These are phyloP conservation scores for Mrakia blollopis DNA, from an alignment of 768 basidiomycete species.

Conservation along the genomic window DNA sequence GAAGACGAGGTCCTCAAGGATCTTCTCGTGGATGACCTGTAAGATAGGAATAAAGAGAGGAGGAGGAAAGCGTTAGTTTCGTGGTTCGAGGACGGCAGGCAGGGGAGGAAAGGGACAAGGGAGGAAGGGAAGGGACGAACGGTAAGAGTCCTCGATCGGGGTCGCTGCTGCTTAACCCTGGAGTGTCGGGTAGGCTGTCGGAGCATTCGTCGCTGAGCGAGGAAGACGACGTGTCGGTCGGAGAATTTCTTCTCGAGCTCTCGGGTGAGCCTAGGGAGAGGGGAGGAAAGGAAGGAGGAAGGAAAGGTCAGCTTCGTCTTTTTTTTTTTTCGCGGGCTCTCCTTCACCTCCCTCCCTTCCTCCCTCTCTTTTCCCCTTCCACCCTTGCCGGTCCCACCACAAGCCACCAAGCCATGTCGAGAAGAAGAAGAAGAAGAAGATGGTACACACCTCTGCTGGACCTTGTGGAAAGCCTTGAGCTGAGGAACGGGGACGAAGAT, in stretches of 20 bases:
- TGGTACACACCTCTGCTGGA: constrained; percentile 84
- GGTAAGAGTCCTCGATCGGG: constrained; percentile 93
- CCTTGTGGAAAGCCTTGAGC: constrained; percentile 96
- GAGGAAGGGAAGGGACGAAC: constrained; percentile 37
- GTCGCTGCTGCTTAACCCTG: constrained; percentile 90
- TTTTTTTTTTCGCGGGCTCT: neutral
- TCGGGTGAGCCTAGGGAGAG: constrained; percentile 71
- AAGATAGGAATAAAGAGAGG: neutral
- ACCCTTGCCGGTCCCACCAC: neutral
- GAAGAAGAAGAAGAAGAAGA: neutral
- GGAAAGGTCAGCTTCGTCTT: neutral
- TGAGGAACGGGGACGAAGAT: constrained; percentile 96
- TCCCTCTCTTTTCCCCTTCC: neutral
- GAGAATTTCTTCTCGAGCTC: constrained; percentile 99
- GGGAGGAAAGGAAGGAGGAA: constrained; percentile 2
- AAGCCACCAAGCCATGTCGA: neutral
- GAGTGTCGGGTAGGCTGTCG: constrained; percentile 93
- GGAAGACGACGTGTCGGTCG: constrained; percentile 97
- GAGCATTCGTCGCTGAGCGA: constrained; percentile 97
- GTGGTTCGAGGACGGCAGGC: neutral
- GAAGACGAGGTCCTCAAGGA: constrained; percentile 97
- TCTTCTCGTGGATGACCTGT: constrained; percentile 84
- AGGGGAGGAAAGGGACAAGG: neutral
- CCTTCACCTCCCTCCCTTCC: neutral
- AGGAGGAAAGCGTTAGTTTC: neutral